Conservation (phyloP, 1,284 basidiomycete species). For the Ustilago xerochloae region DNA sequence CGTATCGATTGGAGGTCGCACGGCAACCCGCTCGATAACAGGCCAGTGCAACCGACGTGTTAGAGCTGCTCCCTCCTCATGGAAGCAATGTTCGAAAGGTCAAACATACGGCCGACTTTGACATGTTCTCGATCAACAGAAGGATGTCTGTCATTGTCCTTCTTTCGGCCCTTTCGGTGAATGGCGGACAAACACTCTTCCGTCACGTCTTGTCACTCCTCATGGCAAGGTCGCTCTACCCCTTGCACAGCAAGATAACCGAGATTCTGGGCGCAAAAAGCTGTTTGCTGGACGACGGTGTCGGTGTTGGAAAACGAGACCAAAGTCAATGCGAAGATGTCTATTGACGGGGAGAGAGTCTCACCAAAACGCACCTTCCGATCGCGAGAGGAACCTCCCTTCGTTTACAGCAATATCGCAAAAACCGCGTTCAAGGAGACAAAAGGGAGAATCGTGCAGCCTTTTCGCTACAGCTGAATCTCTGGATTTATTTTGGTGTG, state of each 20-base stretch:
- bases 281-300: neutral
- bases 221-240: neutral
- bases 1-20: no score
- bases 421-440: no score
- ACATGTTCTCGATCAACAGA: neutral
- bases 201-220: neutral
- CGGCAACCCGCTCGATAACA: no score
- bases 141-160: neutral
- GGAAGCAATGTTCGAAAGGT: no score
- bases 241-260: neutral
- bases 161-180: neutral
- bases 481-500: neutral
- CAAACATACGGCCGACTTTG: neutral
- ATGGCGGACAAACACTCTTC: neutral
- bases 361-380: slow-evolving; percentile 20
- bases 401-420: slow-evolving; percentile 1
- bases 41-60: no score
- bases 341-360: neutral
- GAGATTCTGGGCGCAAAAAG: neutral
- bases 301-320: neutral
- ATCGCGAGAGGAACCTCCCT: slow-evolving; percentile 25
- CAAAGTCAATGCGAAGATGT: neutral
- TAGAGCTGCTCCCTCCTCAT: no score
- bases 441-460: slow-evolving; percentile 11
- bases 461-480: neutral